phyloP scores from a whole-genome alignment of 2,329 filamentous ascomycete species.

The Blumeria graminis region DNA sequence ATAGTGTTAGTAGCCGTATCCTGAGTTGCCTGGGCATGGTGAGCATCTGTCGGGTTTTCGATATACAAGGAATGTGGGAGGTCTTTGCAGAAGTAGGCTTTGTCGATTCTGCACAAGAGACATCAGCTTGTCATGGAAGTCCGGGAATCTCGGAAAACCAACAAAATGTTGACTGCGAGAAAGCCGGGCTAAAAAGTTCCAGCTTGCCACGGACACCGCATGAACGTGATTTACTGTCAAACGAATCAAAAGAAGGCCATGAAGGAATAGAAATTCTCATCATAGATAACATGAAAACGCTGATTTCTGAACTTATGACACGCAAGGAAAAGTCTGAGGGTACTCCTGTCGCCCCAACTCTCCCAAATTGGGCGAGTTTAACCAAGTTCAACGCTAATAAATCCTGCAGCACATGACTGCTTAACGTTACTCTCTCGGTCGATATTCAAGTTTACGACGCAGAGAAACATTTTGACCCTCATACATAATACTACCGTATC shows the following conservation, averaged over 20 bases:
- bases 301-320: conserved; percentile 28
- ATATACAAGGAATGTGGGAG: conserved; percentile 32
- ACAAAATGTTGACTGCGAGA: conserved; percentile 13
- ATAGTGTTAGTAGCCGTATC: conserved; percentile 6
- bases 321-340: conserved; percentile 19
- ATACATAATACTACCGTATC: conserved; percentile 27
- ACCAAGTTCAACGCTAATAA: neutral
- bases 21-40: conserved; percentile 22
- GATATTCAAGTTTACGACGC: conserved; percentile 22
- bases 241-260: neutral
- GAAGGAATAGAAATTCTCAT: conserved; percentile 22
- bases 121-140: neutral
- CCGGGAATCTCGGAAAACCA: neutral
- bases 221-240: neutral
- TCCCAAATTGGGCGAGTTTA: neutral
- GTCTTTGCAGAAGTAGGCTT: conserved; percentile 24
- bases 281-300: conserved; percentile 27
- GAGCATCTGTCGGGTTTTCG: conserved; percentile 31
- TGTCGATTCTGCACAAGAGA: neutral
- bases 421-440: conserved; percentile 24
- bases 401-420: conserved; percentile 20
- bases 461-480: conserved; percentile 23
- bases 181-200: neutral
- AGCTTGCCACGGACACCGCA: neutral
- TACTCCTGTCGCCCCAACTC: conserved; percentile 3